Evolutionary conservation across 495 filamentous ascomycete genomes (phyloP), one percentile per base, ranked within the genome.

Genomic region (Letharia lupina): DNA sequence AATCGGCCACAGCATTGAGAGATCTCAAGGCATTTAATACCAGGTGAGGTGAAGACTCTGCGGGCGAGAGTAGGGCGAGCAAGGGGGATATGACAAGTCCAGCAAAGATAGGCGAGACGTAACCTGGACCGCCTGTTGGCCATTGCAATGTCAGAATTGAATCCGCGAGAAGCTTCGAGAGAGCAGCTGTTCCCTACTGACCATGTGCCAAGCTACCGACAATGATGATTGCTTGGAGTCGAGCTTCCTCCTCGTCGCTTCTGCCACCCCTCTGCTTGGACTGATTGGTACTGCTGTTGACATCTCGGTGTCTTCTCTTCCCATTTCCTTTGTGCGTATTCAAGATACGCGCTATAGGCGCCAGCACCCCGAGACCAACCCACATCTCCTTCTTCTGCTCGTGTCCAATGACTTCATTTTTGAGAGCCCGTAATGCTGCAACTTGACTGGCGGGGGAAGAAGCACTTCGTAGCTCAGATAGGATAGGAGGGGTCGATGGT

Each of bases 391-490:
- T 98, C 72, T 86, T 85, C 72, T 94, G 87, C 37, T 89, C 84
- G 76, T 97, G 91, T 42, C 94, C 94, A 69, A 96, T 85, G 52
- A 94, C 79, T 65, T 95, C 89, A 75, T 96, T 92, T 80, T 96
- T 98, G 18, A 98, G 75, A 39, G 80, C 77, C 57, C 85, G 83
- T 52, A 98, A 82, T 60, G 84, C 82, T 50, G 78, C 78, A 40
- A 87, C 79, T 71, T 90, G 89, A 54, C 84, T 80, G 7, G 80
- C 78, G 66, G 82, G 74, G 67, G 84, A 85, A 61, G 81, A 83
- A 52, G 86, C 79, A 70, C 77, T 83, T 61, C 81, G 80, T 66
- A 91, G 80, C 75, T 89, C 82, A 40, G 83, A 75, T 62, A 91
- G 78, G 66, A 88, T 79, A 37, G 86, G 78, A 73, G 78, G 79